phyloP scores from a whole-genome alignment of 176 grass and related monocot genomes.

The Thinopyrum elongatum region DNA sequence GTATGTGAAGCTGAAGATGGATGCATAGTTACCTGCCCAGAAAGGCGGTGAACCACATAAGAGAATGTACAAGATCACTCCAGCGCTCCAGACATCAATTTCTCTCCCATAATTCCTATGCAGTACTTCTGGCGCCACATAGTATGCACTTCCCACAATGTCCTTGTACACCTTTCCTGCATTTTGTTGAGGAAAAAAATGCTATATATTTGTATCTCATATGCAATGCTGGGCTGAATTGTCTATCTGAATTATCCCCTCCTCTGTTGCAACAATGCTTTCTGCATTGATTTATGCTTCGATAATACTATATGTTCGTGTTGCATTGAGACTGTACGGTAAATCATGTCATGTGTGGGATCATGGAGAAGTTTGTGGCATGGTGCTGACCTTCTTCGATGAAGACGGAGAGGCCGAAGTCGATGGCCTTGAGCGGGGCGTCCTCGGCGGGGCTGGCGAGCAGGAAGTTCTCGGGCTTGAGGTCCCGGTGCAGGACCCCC shows the following conservation, averaged over 20 bases:
- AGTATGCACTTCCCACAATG: slow-evolving; percentile 69
- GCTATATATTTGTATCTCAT: neutral
- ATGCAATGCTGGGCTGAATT: neutral
- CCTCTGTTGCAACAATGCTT: neutral
- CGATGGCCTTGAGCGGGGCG: slow-evolving; percentile 79
- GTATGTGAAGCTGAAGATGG: slow-evolving; percentile 10
- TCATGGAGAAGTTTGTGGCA: neutral
- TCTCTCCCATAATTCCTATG: slow-evolving; percentile 69
- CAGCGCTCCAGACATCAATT: slow-evolving; percentile 79
- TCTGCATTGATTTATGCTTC: neutral
- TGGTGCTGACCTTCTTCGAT: slow-evolving; percentile 67
- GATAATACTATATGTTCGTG: neutral
- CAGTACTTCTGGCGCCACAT: slow-evolving; percentile 78
- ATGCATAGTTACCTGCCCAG: slow-evolving; percentile 52
- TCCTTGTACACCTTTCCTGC: slow-evolving; percentile 76
- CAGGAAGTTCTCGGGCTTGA: slow-evolving; percentile 94
- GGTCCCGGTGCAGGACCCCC: slow-evolving; percentile 89
- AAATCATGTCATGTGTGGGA: neutral
- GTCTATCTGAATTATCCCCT: neutral
- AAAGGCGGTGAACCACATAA: slow-evolving; percentile 65
- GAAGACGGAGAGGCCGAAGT: slow-evolving; percentile 84
- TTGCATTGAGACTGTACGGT: too few relatives aligned
- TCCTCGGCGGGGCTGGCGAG: slow-evolving; percentile 51
- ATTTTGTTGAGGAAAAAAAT: slow-evolving; percentile 1
- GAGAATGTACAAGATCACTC: slow-evolving; percentile 85